A percentile compares a stretch with the other conserved stretches of the same genome.
phyloP scores from a whole-genome alignment of 495 filamentous ascomycete species.

The Aspergillus cristatus region DNA sequence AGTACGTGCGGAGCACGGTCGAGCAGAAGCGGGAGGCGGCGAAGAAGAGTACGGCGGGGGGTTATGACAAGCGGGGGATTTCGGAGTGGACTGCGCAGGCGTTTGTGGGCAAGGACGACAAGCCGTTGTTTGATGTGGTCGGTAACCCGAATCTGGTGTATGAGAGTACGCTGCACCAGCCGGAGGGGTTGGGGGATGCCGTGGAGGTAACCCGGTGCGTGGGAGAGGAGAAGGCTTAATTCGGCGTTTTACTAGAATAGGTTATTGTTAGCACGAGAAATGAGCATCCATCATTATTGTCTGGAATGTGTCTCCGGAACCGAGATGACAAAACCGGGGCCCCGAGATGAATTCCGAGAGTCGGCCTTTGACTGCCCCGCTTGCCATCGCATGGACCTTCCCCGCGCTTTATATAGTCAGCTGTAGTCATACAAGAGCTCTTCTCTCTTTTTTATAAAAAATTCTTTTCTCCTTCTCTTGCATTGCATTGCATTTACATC shows the following conservation, averaged over 20 bases:
- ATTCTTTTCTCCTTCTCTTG: not conserved
- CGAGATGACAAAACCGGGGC: too few species aligned
- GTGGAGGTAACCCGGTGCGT: constrained; percentile 63
- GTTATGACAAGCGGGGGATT: constrained; percentile 23
- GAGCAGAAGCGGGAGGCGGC: constrained; percentile 25
- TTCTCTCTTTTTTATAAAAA: too few species aligned
- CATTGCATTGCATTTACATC: not conserved
- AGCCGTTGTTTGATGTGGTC: constrained; percentile 33
- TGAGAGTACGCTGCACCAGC: constrained; percentile 53
- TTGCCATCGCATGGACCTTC: constrained; percentile 37
- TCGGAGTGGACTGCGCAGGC: constrained; percentile 17
- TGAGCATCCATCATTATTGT: too few species aligned
- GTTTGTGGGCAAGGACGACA: constrained; percentile 27
- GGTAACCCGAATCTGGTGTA: constrained; percentile 68
- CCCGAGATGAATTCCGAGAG: too few species aligned
- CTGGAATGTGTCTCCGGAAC: too few species aligned
- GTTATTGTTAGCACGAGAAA: too few species aligned
- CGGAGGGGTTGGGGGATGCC: constrained; percentile 51
- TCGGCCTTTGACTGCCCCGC: not conserved
- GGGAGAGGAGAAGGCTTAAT: constrained; percentile 12
- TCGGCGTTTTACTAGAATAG: too few species aligned
- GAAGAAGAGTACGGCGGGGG: constrained; percentile 19
- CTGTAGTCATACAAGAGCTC: too few species aligned
- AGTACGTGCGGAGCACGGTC: constrained; percentile 29
- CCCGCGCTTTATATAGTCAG: constrained; percentile 3